Base-by-base conservation (phyloP, 129 eudicot species). In the Smallanthus sonchifolius region DNA sequence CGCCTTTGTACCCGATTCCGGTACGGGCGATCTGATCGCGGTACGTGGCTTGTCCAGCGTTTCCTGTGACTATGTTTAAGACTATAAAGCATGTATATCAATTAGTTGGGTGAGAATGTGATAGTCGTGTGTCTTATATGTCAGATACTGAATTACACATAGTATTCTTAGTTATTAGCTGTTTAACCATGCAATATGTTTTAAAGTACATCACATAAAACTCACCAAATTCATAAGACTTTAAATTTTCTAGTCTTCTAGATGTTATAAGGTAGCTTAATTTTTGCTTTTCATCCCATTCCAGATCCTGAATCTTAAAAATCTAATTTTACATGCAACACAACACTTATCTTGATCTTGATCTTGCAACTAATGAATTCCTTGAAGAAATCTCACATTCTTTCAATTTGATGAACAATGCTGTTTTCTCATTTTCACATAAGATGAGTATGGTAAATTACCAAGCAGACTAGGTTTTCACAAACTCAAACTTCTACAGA, bases 331-430 rank as follows among this genome's bases (percentile, higher is more conserved):
- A 40, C 7, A 51, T 69, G 64, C 35, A 49, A 51, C 40, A 52
- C 63, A 35, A 20, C 48, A 70, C 75, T 10, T 13, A 52, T 36
- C 75, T 70, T 19, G 24, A 52, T 36, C 75, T 70, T 19, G 24
- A 49, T 52, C 52, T 6, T 52, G 38, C 49, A 57, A 37, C 65
- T 16, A 19, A 38, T 13, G 14, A 52, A 38, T 19, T 54, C 17
- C 65, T 54, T 7, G 10, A 11, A 6, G 13, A 45, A 37, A 35
- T 52, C 45, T 17, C 40, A 61, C 56, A 34, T 15, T 69, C 61
- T 48, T 47, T 34, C 61, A 69, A 48, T 32, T 48, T 34, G 17
- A 67, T 28, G 32, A 69, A 48, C 15, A 34, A 15, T 2, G 16
- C 5, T 28, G 17, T 40, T 16, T 35, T 36, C 45, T 35, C 68